Evolutionary conservation across 108 stramenopile species (phyloP).

Genomic region (Stephanodiscus minutulus): DNA sequence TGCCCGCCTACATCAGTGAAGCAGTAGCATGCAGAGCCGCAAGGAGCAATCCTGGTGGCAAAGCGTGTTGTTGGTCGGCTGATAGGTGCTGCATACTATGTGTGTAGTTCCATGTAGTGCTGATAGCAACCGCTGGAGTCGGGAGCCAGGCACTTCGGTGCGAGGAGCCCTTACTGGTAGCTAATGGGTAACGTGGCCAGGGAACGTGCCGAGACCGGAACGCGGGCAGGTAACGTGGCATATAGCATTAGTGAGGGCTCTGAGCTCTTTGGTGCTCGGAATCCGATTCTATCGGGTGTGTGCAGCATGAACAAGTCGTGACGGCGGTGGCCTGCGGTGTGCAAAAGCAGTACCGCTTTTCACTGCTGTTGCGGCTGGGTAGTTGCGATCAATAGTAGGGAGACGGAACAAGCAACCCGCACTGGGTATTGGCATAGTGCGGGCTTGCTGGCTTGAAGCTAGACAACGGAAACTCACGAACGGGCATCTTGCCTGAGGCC

Average conservation of each 20-base stretch:
- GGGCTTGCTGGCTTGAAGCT: conserved; percentile 19
- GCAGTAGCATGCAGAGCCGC: conserved; percentile 11
- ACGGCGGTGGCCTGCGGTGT: conserved; percentile 8
- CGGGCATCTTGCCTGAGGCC: conserved; percentile 18
- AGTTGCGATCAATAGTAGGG: conserved; percentile 8
- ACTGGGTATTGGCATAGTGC: conserved; percentile 13
- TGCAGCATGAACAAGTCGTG: conserved; percentile 16
- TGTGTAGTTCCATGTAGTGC: conserved; percentile 14
- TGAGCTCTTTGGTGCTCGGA: conserved; percentile 10
- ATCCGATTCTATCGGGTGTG: not conserved
- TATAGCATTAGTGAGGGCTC: conserved; percentile 9
- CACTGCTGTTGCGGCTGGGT: conserved; percentile 4
- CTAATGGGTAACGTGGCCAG: too few relatives aligned
- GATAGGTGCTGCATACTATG: conserved; percentile 18
- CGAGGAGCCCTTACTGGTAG: conserved; percentile 8
- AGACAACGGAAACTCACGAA: conserved; percentile 14
- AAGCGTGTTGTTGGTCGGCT: conserved; percentile 19
- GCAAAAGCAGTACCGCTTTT: not conserved
- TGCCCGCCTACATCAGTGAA: conserved; percentile 6
- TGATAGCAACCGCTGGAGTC: conserved; percentile 7
- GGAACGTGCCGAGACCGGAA: too few relatives aligned
- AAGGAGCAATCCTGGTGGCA: conserved; percentile 7
- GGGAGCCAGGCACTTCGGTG: conserved; percentile 8
- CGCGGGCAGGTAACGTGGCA: not conserved
- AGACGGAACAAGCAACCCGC: conserved; percentile 17